phyloP scores from a whole-genome alignment of 768 basidiomycete genomes.

The Tephrocybe rancida region DNA sequence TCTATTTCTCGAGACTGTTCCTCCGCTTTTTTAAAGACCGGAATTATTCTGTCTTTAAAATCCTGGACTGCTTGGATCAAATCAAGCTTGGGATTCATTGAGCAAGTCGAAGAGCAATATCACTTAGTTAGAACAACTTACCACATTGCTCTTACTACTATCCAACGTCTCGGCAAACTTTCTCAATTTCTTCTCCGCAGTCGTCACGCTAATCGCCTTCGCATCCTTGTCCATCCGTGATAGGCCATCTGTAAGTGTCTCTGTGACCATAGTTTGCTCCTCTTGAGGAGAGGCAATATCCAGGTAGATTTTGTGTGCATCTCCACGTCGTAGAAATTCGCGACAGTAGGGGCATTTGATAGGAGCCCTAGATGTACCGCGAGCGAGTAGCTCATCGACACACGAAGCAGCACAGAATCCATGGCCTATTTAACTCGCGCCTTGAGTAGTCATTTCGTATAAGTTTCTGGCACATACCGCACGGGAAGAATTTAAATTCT shows the following conservation, averaged over 20 bases:
- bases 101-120: not conserved
- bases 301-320: constrained; percentile 20
- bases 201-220: constrained; percentile 36
- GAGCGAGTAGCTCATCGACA: constrained; percentile 24
- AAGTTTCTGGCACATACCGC: constrained; percentile 29
- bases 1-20: constrained; percentile 30
- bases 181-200: constrained; percentile 34
- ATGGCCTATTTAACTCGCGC: constrained; percentile 33
- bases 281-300: constrained; percentile 29
- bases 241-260: constrained; percentile 32
- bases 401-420: constrained; percentile 40
- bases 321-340: constrained; percentile 11
- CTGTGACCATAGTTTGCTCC: constrained; percentile 26
- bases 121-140: too few relatives aligned
- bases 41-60: constrained; percentile 43
- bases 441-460: not conserved
- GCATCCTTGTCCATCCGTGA: constrained; percentile 34
- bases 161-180: constrained; percentile 27
- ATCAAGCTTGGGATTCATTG: constrained; percentile 21
- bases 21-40: constrained; percentile 33
- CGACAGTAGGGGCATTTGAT: constrained; percentile 23
- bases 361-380: not conserved
- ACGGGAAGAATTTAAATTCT: constrained; percentile 33
- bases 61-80: constrained; percentile 39
- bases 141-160: constrained; percentile 26